These are phyloP conservation scores for Tetrahymena malaccensis DNA, from an alignment of 73 alveolate species.

Conservation along the genomic window DNA sequence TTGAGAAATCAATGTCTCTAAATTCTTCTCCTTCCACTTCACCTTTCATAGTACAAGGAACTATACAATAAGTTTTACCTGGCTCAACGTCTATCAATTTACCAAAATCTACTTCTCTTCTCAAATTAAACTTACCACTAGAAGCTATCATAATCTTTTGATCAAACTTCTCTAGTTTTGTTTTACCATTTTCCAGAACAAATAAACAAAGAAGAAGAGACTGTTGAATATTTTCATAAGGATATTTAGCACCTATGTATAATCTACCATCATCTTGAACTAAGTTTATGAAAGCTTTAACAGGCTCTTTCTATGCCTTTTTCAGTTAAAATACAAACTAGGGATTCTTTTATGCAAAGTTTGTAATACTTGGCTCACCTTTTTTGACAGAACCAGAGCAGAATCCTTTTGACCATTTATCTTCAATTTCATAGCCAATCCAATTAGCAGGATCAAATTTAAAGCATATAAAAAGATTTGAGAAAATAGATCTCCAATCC, in stretches of 20 bases:
- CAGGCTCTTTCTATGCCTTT: constrained; percentile 34
- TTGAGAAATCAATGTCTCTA: neutral
- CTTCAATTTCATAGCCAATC: constrained; percentile 75
- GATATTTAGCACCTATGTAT: constrained; percentile 54
- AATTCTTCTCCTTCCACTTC: constrained; percentile 34
- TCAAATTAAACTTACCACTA: constrained; percentile 48
- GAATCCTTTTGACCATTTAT: constrained; percentile 72
- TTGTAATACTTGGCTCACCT: constrained; percentile 5
- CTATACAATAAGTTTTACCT: constrained; percentile 42
- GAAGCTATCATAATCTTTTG: constrained; percentile 24
- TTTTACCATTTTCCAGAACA: constrained; percentile 12
- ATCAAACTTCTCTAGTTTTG: constrained; percentile 27
- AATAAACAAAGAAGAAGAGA: constrained; percentile 39
- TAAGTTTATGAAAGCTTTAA: constrained; percentile 70
- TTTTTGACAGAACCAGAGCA: constrained; percentile 79
- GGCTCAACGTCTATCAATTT: neutral
- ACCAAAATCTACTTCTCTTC: constrained; percentile 47
- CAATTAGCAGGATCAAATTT: neutral
- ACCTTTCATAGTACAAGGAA: constrained; percentile 36
- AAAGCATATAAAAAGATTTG: constrained; percentile 28
- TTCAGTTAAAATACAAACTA: constrained; percentile 8
- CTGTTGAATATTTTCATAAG: constrained; percentile 39
- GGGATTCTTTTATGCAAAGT: constrained; percentile 37
- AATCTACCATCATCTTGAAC: constrained; percentile 80
- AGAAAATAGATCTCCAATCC: constrained; percentile 74